Evolutionary conservation across 1,284 basidiomycete genomes (phyloP).

Genomic region (Ceratobasidium sp.): DNA sequence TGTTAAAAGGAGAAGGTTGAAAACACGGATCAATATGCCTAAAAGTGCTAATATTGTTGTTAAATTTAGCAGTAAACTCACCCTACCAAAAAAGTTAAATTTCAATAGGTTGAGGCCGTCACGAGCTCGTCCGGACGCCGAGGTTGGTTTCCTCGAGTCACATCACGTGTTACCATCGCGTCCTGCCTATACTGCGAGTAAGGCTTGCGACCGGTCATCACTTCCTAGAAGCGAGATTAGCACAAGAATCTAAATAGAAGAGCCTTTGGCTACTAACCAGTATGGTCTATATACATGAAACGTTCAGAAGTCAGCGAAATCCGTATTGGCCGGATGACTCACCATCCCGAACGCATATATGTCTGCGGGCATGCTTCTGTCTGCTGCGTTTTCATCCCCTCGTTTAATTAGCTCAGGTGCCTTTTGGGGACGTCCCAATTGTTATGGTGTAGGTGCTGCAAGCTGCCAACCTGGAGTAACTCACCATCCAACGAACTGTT

Average conservation of each 20-base stretch:
- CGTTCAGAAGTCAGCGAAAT: too few relatives aligned
- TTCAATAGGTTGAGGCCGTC: too few relatives aligned
- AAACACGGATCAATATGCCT: too few relatives aligned
- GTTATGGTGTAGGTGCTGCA: neutral
- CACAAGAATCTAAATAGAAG: too few relatives aligned
- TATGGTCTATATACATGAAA: neutral
- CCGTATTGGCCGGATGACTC: too few relatives aligned
- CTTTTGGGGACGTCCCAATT: neutral
- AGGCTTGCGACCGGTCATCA: conserved; percentile 1
- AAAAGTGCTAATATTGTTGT: too few relatives aligned
- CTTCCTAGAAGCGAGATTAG: conserved; percentile 3
- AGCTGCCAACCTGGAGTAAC: neutral
- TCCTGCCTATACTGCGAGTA: neutral
- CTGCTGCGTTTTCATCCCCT: neutral
- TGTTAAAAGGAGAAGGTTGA: too few relatives aligned
- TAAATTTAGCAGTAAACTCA: too few relatives aligned
- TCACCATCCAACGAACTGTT: conserved; percentile 29
- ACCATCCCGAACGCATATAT: conserved; percentile 24
- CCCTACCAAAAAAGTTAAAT: too few relatives aligned
- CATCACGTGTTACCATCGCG: neutral
- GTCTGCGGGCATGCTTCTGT: conserved; percentile 12
- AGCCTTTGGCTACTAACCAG: neutral
- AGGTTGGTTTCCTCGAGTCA: neutral
- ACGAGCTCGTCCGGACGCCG: neutral
- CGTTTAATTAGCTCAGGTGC: conserved; percentile 11